Percentiles rank a stretch among this genome's conserved stretches.
These are phyloP conservation scores for Ophiorrhiza pumila DNA, from an alignment of 257 asterid species.

Conservation along the genomic window DNA sequence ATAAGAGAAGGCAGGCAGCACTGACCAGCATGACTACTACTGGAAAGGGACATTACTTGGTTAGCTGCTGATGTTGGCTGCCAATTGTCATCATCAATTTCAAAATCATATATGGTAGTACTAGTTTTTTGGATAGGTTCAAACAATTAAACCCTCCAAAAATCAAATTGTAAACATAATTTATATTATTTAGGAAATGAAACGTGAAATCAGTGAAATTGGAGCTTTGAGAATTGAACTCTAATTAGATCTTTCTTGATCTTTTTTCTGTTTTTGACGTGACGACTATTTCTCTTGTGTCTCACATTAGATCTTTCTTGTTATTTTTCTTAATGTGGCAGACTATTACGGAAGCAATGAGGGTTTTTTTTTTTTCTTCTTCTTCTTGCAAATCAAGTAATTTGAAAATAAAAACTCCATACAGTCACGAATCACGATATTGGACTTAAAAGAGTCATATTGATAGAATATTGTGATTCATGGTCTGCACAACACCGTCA, in stretches of 20 bases:
- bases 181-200: too few relatives aligned
- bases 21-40: too few relatives aligned
- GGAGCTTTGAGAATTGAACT: too few relatives aligned
- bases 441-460: not conserved
- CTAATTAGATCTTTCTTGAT: too few relatives aligned
- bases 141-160: not conserved
- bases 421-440: not conserved
- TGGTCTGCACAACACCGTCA: not conserved
- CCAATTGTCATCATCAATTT: not conserved
- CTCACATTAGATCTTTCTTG: too few relatives aligned
- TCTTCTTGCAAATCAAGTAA: slow-evolving; percentile 7
- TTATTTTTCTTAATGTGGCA: too few relatives aligned
- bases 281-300: too few relatives aligned
- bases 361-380: too few relatives aligned
- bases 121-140: not conserved
- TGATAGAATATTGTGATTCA: not conserved
- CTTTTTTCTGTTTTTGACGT: too few relatives aligned
- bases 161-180: not conserved
- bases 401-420: not conserved
- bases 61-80: not conserved
- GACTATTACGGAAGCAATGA: too few relatives aligned
- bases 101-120: not conserved
- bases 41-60: slow-evolving; percentile 12
- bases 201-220: too few relatives aligned
- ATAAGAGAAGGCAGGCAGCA: not conserved